Conservation (phyloP, 1,284 basidiomycete species). For the Ustilago crameri region DNA sequence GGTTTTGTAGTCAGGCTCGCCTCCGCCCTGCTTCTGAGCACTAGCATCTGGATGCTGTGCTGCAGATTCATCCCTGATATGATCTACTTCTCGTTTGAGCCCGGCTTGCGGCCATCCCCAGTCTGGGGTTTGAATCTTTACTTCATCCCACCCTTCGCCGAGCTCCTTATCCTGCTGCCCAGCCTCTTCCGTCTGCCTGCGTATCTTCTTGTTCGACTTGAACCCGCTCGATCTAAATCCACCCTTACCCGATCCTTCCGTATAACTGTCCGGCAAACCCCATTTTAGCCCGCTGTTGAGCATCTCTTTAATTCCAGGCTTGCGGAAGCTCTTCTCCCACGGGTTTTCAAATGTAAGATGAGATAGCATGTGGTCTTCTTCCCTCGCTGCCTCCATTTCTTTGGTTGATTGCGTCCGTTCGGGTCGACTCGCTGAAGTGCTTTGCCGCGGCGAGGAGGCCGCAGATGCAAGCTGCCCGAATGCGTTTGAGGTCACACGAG, state of each 20-base stretch:
- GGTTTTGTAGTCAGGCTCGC: slow-evolving; percentile 12
- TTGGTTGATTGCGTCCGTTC: background rate
- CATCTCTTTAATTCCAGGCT: slow-evolving; percentile 37
- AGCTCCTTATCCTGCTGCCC: slow-evolving; percentile 21
- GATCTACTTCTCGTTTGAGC: slow-evolving; percentile 22
- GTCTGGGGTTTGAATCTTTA: slow-evolving; percentile 32
- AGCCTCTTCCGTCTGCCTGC: slow-evolving; percentile 12
- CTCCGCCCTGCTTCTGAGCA: background rate
- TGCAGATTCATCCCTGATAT: background rate
- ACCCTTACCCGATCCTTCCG: slow-evolving; percentile 31
- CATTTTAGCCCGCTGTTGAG: slow-evolving; percentile 55
- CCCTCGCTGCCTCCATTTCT: slow-evolving; percentile 3
- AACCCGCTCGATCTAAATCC: slow-evolving; percentile 19
- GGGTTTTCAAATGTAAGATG: slow-evolving; percentile 51
- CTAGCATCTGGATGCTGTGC: background rate
- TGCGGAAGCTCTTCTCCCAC: slow-evolving; percentile 49
- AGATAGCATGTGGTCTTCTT: slow-evolving; percentile 33
- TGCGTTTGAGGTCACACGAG: slow-evolving; percentile 29
- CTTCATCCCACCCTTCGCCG: slow-evolving; percentile 38
- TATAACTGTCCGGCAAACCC: slow-evolving; percentile 56
- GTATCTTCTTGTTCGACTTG: slow-evolving; percentile 28
- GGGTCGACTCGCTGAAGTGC: slow-evolving; percentile 5
- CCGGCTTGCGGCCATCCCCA: slow-evolving; percentile 42
- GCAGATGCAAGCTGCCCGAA: slow-evolving; percentile 15
- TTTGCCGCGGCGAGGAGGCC: slow-evolving; percentile 1